Evolutionary conservation across 2,329 filamentous ascomycete genomes (phyloP), one percentile per base, ranked within the genome.

Genomic region (Bipolaris bicolor): DNA sequence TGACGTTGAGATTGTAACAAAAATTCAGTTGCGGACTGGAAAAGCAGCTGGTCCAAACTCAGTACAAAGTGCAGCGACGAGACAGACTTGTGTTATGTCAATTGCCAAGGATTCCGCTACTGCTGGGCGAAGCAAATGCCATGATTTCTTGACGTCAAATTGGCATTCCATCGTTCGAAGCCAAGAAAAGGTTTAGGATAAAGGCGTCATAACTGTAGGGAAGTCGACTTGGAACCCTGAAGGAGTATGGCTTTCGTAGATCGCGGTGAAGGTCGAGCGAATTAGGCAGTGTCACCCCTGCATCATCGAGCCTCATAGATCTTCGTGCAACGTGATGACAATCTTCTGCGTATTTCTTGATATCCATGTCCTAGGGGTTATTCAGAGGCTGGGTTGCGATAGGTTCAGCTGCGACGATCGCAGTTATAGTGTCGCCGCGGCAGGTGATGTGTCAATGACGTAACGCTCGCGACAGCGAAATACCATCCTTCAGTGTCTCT

Each of bases 101-200:
- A 29, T 16, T 5, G 24, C 29, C 24, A 29, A 37, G 34, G 20
- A 49, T 40, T 3, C 43, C 9, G 10, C 26, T 49, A 16, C 7
- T 29, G 9, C 26, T 5, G 39, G 45, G 36, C 20, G 46, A 58
- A 58, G 41, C 33, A 43, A 49, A 46, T 22, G 36, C 34, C 18
- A 44, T 39, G 46, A 41, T 51, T 48, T 39, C 51, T 61, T 58
- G 58, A 58, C 48, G 55, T 52, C 55, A 60, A 57, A 40, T 55
- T 36, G 40, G 46, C 55, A 47, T n/a, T 33, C 31, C 26, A 24
- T 41, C 15, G 6, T 44, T 9, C 31, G n/a, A 16, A 9, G 40
- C 46, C 34, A 55, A 41, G 46, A 36, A 26, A 51, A 50, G 40
- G 33, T 13, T 9, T 13, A 36, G 44, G 58, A 51, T 60, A 46